Base-by-base conservation (phyloP, 176 grass and related monocot species). In the Dendrocalamus sinicus region DNA sequence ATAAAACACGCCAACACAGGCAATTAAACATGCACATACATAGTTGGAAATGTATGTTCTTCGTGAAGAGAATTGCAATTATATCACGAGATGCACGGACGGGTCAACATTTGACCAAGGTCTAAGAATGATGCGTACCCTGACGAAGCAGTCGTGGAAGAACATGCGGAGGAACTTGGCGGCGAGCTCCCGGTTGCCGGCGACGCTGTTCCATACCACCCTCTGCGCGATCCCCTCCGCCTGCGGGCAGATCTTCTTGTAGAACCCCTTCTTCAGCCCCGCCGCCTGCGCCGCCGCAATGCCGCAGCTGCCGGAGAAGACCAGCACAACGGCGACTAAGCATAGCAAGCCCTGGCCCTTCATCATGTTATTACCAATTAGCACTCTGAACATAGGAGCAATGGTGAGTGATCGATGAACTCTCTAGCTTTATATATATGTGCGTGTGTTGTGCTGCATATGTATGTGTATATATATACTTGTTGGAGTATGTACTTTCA, bases 141-240 rank as follows among this genome's bases (percentile, higher is more conserved):
- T 92, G 70, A 93, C 93, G 67, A 98, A 98, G 82, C 95, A 98
- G 69, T 98, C 95, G 77, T 98, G 95, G 87, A 95, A 98, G 86
- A 90, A 90, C 39, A 98, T 53, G 51, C 95, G 89, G 61, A 98
- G 87, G 19, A 92, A 89, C 83, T 81, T 89, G 0, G 86, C 92
- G 9, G 92, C 58, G 32, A 94, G 58, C 84, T 82, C 83, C 8
- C 62, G 22, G 75, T 89, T 91, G 48, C 9, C 55, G 1, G 86
- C 43, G 52, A 86, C 85, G 30, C 32, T 65, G 22, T 75, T 60
- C 67, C 77, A 85, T 24, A 87, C 37, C 69, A 94, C 60, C 61
- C 73, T 53, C 30, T 75, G 72, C 6, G 79, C 79, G 52, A 84
- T 91, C 39, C 67, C 52, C 83, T 94, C 91, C 17, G 75, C 86